Evolutionary conservation across 2,329 filamentous ascomycete genomes (phyloP).

Genomic region (Esteya vermicola): DNA sequence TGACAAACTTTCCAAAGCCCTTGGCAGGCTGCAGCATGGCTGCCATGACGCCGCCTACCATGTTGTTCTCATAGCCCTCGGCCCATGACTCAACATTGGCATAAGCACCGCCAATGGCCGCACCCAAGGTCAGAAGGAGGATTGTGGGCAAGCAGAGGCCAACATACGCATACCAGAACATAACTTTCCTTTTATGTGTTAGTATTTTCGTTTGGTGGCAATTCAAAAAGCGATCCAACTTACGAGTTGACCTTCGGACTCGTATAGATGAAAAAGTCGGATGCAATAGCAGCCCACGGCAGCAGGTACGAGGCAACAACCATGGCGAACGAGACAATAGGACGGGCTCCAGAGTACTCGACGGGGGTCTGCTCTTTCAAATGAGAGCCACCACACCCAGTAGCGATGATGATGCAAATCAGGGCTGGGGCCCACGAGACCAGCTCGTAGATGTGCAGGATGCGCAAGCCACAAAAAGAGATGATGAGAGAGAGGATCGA

Average conservation of each 20-base stretch:
- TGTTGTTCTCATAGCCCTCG: slow-evolving; percentile 34
- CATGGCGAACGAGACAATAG: slow-evolving; percentile 38
- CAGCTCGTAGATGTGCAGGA: slow-evolving; percentile 11
- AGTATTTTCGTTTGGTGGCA: too few relatives aligned
- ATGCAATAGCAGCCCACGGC: slow-evolving; percentile 43
- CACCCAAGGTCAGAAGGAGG: slow-evolving; percentile 46
- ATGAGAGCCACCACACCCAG: slow-evolving; percentile 7
- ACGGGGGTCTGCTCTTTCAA: slow-evolving; percentile 13
- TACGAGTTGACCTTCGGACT: too few relatives aligned
- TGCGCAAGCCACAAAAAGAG: slow-evolving; percentile 10
- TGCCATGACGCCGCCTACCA: slow-evolving; percentile 42
- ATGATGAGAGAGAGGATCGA: slow-evolving; percentile 15
- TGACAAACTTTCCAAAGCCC: slow-evolving; percentile 48
- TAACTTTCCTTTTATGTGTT: too few relatives aligned
- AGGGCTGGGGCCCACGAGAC: slow-evolving; percentile 11
- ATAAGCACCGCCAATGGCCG: slow-evolving; percentile 46
- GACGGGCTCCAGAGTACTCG: slow-evolving; percentile 12
- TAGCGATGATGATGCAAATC: slow-evolving; percentile 8
- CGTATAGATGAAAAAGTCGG: slow-evolving; percentile 48
- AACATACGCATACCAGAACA: slow-evolving; percentile 42
- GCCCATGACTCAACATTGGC: slow-evolving; percentile 37
- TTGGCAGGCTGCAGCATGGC: slow-evolving; percentile 44
- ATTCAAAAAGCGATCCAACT: too few relatives aligned
- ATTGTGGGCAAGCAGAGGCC: slow-evolving; percentile 42
- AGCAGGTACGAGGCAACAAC: slow-evolving; percentile 50